Conservation (phyloP, 495 filamentous ascomycete genomes). For the Glutinoglossum americanum region DNA sequence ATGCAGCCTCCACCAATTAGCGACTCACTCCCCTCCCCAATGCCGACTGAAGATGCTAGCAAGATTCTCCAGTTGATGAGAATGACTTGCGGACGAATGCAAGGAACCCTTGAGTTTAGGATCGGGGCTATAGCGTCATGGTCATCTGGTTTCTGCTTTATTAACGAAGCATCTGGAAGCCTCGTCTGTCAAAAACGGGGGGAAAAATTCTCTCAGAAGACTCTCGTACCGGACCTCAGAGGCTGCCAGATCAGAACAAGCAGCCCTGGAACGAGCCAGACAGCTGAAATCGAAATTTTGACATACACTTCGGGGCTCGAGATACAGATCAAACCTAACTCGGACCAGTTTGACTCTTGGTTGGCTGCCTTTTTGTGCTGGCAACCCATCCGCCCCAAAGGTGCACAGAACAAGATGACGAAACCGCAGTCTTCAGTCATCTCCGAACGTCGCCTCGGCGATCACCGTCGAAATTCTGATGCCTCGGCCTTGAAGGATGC, state of each 20-base stretch:
- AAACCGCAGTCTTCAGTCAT: constrained; percentile 33
- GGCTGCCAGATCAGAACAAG: constrained; percentile 63
- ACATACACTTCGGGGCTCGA: constrained; percentile 45
- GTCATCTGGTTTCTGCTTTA: constrained; percentile 38
- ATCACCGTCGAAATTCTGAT: constrained; percentile 39
- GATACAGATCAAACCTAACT: constrained; percentile 52
- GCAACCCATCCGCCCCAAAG: constrained; percentile 69
- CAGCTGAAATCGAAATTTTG: constrained; percentile 61
- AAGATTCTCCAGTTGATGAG: constrained; percentile 48
- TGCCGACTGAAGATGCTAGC: constrained; percentile 38
- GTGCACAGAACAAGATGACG: constrained; percentile 50
- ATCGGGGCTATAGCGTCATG: constrained; percentile 30
- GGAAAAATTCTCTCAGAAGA: constrained; percentile 32
- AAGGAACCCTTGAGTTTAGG: constrained; percentile 44
- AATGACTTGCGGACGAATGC: constrained; percentile 44
- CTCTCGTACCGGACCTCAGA: constrained; percentile 57
- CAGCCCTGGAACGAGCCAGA: constrained; percentile 37
- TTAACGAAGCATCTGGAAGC: constrained; percentile 39
- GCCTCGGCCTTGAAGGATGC: constrained; percentile 44
- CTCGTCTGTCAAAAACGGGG: constrained; percentile 35
- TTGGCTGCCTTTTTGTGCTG: constrained; percentile 82
- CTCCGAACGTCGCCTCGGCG: constrained; percentile 23
- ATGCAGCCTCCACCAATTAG: constrained; percentile 8
- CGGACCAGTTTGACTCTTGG: constrained; percentile 73
- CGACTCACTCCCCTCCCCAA: constrained; percentile 21